These are phyloP conservation scores for Oryza nivara DNA, from an alignment of 176 grass and related monocot genomes.

Conservation along the genomic window DNA sequence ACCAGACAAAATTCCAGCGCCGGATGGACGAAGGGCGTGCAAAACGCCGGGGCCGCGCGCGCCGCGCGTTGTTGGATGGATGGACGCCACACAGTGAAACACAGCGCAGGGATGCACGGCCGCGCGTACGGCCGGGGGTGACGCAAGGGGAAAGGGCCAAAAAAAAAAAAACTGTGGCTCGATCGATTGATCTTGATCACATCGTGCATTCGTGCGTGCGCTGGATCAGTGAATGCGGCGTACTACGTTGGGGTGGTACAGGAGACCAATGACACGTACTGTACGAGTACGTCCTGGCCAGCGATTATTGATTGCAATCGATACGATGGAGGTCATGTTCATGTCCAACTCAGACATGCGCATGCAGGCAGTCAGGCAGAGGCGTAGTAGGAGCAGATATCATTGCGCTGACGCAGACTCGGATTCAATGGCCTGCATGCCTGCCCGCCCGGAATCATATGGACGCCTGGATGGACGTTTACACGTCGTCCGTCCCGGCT, in stretches of 20 bases:
- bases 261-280: neutral
- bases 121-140: neutral
- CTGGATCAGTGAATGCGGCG: neutral
- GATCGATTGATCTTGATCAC: neutral
- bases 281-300: neutral
- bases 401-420: conserved; percentile 34
- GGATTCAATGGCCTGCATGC: conserved; percentile 1
- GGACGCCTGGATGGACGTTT: neutral
- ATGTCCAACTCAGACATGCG: conserved; percentile 6
- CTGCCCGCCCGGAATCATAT: neutral
- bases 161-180: neutral
- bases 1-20: neutral
- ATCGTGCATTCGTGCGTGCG: neutral
- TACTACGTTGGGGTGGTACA: neutral
- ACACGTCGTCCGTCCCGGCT: neutral
- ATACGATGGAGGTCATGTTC: neutral
- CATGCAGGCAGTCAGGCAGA: neutral
- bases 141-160: neutral
- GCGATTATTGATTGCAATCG: conserved; percentile 26
- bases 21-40: neutral
- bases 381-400: neutral
- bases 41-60: neutral
- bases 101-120: no score
- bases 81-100: no score
- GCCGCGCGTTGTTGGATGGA: no score